Base-by-base conservation (phyloP, 2,329 filamentous ascomycete species). In the Periconia macrospinosa region DNA sequence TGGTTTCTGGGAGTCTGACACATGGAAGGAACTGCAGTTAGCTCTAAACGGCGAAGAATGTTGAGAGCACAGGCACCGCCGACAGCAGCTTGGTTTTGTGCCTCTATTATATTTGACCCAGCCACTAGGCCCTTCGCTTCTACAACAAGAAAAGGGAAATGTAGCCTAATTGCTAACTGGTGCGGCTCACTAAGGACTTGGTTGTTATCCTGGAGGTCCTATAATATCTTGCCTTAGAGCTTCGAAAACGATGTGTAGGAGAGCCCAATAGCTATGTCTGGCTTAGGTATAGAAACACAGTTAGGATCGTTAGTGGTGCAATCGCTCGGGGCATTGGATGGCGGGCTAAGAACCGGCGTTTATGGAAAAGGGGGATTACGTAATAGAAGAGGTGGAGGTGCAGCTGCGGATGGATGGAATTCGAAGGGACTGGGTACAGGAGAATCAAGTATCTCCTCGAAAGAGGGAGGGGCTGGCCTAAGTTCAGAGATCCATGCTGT, bases 181-280 rank as follows among this genome's bases (percentile, higher is more conserved):
- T 52, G 48, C 33, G 44, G 53, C 30, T 52, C 48, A 37, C 53
- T 55, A 6, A 55, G 37, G 45, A 55, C 49, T 9, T 45, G 48
- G 37, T 45, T 52, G 15, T 40, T 55, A 20, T 49, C 49, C 14
- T 55, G 40, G 30, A 55, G 49, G 30, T 55, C 49, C 45, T 40
- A 55, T 52, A 55, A 41, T 45, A 55, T 55, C 45, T 55, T 55
- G 23, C 45, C 37, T 45, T 55, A 30, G 15, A 55, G 53, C 45
- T 30, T 20, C 30, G 47, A 30, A 45, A 51, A 51, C 47, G 43
- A 51, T 19, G 47, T 40, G 30, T 55, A 23, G 43, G 52, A 19
- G 44, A 55, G 49, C 5, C 52, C 47, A 48, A 55, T 15, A 42
- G 44, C 44, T 47, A 55, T 55, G 42, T 55, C 47, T 41, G 42